Base-by-base conservation (phyloP, 768 basidiomycete species). In the Piloderma croceum region DNA sequence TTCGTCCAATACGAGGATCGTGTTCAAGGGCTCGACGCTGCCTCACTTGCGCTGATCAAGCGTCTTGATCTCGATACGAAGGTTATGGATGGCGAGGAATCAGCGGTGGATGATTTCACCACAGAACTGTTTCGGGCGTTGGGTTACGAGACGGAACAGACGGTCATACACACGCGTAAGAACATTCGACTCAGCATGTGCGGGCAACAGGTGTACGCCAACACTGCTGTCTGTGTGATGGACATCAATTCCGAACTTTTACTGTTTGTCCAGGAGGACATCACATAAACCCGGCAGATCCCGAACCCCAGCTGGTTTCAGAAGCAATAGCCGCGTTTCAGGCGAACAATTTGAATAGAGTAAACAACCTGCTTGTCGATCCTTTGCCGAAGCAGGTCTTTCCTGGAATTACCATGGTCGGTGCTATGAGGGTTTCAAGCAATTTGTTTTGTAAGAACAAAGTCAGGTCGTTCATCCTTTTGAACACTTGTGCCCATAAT, bases 221-320 rank as follows among this genome's bases (percentile, higher is more conserved):
- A 57, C 43, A 53, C 46, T 23, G 47, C 50, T 37, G 46, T 58
- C 46, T 56, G 52, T 42, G 10, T 59, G 19, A 45, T 57, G 36
- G 47, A 55, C 33, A 41, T 49, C 38, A 41, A 51, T 38, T 24
- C 47, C 38, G 51, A 50, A 24, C 45, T 55, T 39, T 41, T 53
- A 31, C 46, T 59, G 36, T 33, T 59, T 41, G 21, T 53, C 35
- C 51, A 50, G 41, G 42, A 56, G 23, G 55, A 47, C 34, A 46
- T 23, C 31, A 43, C 21, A 35, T 36, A 21, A 54, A 51, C 36
- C 36, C 39, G 44, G 48, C 41, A 24, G 54, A 61, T 43, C 53
- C 59, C 19, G 59, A 61, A 47, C 50, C 59, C 42, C 59, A 60
- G 44, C 49, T 61, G 23, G 51, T 57, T 13, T 52, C 60, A 37